A percentile compares a stretch with the other conserved stretches of the same genome.
Evolutionary conservation across 306 rosid species (phyloP).

Genomic region (Datisca glomerata): DNA sequence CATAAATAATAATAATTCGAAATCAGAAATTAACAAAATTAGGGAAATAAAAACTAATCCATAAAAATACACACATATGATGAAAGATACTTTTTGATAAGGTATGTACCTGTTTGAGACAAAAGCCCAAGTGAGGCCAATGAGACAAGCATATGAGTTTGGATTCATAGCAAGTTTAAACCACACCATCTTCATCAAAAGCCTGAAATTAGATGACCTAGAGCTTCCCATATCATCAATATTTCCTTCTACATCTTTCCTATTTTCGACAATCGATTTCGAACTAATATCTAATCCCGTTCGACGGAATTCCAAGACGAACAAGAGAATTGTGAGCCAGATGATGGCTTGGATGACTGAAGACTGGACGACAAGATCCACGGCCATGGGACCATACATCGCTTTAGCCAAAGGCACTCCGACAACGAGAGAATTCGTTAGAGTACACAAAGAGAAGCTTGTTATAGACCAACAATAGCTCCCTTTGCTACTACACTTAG

Average conservation of each 20-base stretch:
- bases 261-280: neutral
- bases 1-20: neutral
- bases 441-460: conserved; percentile 58
- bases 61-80: neutral
- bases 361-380: conserved; percentile 71
- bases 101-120: conserved; percentile 47
- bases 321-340: conserved; percentile 73
- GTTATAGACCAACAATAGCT: conserved; percentile 76
- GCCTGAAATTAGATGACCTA: conserved; percentile 29
- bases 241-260: conserved; percentile 43
- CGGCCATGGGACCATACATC: conserved; percentile 66
- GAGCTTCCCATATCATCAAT: neutral
- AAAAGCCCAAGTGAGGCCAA: conserved; percentile 79
- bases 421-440: conserved; percentile 74
- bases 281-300: conserved; percentile 22
- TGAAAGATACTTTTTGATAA: neutral
- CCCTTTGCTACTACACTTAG: conserved; percentile 50
- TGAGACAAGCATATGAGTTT: conserved; percentile 63
- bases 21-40: neutral
- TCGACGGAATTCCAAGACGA: conserved; percentile 63
- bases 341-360: conserved; percentile 69
- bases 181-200: conserved; percentile 63
- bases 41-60: neutral
- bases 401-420: conserved; percentile 66
- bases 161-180: conserved; percentile 61